phyloP scores from a whole-genome alignment of 257 asterid genomes.

The Nicotiana benthamiana region DNA sequence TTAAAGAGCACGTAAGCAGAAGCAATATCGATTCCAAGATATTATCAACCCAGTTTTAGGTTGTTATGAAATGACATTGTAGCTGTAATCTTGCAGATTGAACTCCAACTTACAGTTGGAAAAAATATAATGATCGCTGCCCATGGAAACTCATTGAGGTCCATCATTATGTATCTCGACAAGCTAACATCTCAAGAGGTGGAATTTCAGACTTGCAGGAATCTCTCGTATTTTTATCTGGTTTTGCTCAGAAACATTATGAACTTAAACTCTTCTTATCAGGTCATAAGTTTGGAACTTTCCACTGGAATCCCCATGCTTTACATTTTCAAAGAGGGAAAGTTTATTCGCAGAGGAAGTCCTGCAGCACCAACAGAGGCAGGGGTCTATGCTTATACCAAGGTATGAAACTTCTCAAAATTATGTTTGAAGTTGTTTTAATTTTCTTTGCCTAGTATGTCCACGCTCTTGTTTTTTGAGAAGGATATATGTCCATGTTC shows the following conservation, averaged over 20 bases:
- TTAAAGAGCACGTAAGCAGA: slow-evolving; percentile 52
- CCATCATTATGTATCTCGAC: slow-evolving; percentile 96
- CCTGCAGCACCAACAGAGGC: slow-evolving; percentile 87
- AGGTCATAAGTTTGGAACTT: slow-evolving; percentile 95
- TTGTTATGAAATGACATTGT: slow-evolving; percentile 8
- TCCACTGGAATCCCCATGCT: slow-evolving; percentile 99
- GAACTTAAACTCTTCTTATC: slow-evolving; percentile 2
- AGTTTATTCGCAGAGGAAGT: slow-evolving; percentile 87
- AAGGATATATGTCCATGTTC: neutral
- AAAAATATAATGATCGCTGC: slow-evolving; percentile 95
- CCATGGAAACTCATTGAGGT: slow-evolving; percentile 94
- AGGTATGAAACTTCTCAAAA: slow-evolving; percentile 38
- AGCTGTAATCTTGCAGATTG: slow-evolving; percentile 52
- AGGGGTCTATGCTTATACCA: slow-evolving; percentile 91
- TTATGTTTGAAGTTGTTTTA: neutral
- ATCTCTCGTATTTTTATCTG: neutral
- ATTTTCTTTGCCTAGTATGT: neutral
- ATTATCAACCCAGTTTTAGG: neutral
- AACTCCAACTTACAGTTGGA: slow-evolving; percentile 68
- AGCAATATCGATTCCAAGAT: neutral
- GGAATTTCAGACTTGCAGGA: slow-evolving; percentile 8
- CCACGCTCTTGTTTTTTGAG: neutral
- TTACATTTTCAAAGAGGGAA: slow-evolving; percentile 81
- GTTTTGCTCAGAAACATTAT: neutral
- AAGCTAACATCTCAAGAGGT: slow-evolving; percentile 96